Conservation (phyloP, 2,329 filamentous ascomycete genomes). For the Gaeumannomyces sp. region DNA sequence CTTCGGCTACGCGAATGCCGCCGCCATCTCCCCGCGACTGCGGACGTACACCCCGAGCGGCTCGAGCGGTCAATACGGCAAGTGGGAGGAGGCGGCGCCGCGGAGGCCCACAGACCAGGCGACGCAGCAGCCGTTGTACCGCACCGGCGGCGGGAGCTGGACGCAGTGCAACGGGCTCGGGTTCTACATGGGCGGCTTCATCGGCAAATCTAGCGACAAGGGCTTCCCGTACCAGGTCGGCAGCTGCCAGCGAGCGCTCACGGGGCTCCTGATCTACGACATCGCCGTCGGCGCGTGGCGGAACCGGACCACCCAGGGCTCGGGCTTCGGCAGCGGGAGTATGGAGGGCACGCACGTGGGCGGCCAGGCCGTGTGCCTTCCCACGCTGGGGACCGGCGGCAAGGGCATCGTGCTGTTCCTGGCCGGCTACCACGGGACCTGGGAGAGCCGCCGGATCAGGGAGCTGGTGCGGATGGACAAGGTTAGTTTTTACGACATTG, state of each 20-base stretch:
- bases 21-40: background rate
- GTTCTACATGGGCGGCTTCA: slow-evolving; percentile 2
- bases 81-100: background rate
- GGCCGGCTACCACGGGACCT: background rate
- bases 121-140: background rate
- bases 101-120: background rate
- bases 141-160: background rate
- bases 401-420: slow-evolving; percentile 2
- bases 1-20: background rate
- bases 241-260: too few relatives aligned
- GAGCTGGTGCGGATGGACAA: background rate
- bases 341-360: background rate
- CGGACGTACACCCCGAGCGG: background rate
- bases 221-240: background rate
- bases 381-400: background rate
- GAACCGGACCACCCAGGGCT: background rate
- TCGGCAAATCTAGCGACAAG: background rate
- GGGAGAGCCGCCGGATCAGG: too few relatives aligned
- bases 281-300: background rate
- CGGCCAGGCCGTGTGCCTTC: background rate
- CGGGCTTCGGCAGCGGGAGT: background rate
- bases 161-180: slow-evolving; percentile 3
- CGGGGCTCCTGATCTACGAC: background rate
- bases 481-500: slow-evolving; percentile 2
- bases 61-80: background rate